Evolutionary conservation across 805 yeast species (phyloP), one percentile per base, ranked within the genome.

Genomic region (Candida sanyiensis): DNA sequence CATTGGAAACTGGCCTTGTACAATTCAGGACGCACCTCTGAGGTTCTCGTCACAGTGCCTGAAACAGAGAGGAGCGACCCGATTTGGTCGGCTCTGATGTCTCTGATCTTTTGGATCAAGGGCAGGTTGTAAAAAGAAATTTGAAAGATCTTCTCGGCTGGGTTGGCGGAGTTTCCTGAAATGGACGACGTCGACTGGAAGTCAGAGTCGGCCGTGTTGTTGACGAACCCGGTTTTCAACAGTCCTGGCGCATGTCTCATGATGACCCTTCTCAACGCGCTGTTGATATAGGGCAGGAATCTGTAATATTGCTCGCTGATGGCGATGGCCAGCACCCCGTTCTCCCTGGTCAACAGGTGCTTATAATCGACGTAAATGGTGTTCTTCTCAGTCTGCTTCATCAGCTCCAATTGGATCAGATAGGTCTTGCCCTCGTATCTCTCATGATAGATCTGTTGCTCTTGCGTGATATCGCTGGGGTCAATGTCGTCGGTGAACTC

Each of bases 11-110:
- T 73, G 11, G 87, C 98, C 43, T 73, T 77, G 66, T 71, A 86
- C 45, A 93, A 70, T 61, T 93, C 98, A 0, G 98, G 98, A 42
- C 97, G 76, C 10, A 93, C 97, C 63, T 93, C 97, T 17, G 94
- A 82, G 0, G 97, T 87, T 59, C 97, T 76, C 0, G 97, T 90
- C 5, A 93, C 96, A 0, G 98, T 93, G 40, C 97, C 98, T 7
- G 90, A 79, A 24, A 90, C 83, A 8, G 90, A 70, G 66, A 87
- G 71, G 44, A 90, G 70, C 8, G 83, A 70, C 12, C 97, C 98
- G 42, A 93, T 82, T 48, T 81, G 82, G 49, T 85, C 95, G 2
- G 97, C 84, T 54, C 93, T 74, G 42, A 93, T 72, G 55, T 90
- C 97, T 56, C 98, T 77, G 50, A 93, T 83, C 59, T 95, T 75